A percentile compares a stretch with the other conserved stretches of the same genome.
These are phyloP conservation scores for Rhododendron williamsianum DNA, from an alignment of 148 eudicot genomes.

Conservation along the genomic window DNA sequence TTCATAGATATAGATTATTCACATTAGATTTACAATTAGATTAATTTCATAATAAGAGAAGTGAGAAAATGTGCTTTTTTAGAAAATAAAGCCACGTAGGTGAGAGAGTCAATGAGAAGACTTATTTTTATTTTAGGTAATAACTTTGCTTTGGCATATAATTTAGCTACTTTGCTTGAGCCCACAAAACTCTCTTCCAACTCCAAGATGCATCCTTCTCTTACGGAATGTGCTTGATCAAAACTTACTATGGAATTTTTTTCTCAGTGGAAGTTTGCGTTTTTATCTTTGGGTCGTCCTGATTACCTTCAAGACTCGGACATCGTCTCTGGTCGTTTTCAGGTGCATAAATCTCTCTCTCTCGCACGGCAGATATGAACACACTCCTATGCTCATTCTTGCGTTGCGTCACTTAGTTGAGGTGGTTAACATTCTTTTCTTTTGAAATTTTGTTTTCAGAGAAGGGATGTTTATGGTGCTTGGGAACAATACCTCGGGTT, in stretches of 20 bases:
- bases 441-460: slow-evolving; percentile 21
- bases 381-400: background rate
- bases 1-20: background rate
- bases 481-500: slow-evolving; percentile 99
- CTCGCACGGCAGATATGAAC: background rate
- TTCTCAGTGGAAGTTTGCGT: slow-evolving; percentile 69
- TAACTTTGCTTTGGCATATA: background rate
- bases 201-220: background rate
- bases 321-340: slow-evolving; percentile 78
- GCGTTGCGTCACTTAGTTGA: background rate
- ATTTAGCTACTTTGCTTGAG: background rate
- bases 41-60: background rate
- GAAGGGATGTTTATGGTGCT: slow-evolving; percentile 93
- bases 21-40: background rate
- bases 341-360: slow-evolving; percentile 38
- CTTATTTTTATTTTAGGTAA: background rate
- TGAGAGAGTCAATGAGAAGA: background rate
- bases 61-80: background rate
- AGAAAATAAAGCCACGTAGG: background rate
- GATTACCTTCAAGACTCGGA: slow-evolving; percentile 88
- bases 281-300: slow-evolving; percentile 82
- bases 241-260: background rate
- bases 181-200: background rate
- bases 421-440: background rate
- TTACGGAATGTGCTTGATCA: background rate